Base-by-base conservation (phyloP, 768 basidiomycete genomes). In the Kwoniella europaea region DNA sequence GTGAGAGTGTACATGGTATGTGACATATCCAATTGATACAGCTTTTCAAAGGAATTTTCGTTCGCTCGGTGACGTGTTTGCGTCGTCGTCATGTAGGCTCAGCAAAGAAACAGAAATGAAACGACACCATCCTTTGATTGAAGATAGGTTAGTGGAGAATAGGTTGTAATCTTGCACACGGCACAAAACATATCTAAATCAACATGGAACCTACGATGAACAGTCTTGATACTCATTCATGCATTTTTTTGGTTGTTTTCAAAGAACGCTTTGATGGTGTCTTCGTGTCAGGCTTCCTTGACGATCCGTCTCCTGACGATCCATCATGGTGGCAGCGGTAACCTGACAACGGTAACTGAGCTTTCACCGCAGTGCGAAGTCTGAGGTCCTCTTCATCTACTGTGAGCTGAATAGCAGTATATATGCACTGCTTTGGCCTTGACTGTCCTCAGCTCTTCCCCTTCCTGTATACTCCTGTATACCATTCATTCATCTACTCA, bases 41-140 rank as follows among this genome's bases (percentile, higher is more conserved):
- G 50, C 10, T 63, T n/a, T 42, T 50, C 57, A 35, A 12, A 43
- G 22, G 22, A 24, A 24, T 41, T 10, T 24, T 6, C 10, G 35
- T 29, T 22, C n/a, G 10, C 44, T 27, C 4, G 42, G 15, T 60
- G 22, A 27, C 35, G 5, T 35, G 35, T 59, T 9, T 42, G 13
- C 3, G 13, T 54, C 16, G 16, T 52, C 44, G 24, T 46, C 35
- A 43, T 43, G n/a, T 20, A 68, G 67, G 67, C 13, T 68, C 67
- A n/a, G 52, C 67, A 7, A 68, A 68, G 60, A 68, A 68, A 44
- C 52, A 61, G 35, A 61, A 59, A 27, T 65, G 56, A 18, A 50
- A 18, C 46, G 18, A 50, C 35, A 35, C 35, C 35, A 35, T 7
- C 3, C 29, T 2, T 35, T 35, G 35, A 35, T 35, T 9, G 7